Base-by-base conservation (phyloP, 768 basidiomycete genomes). In the Daedaleopsis nitida region DNA sequence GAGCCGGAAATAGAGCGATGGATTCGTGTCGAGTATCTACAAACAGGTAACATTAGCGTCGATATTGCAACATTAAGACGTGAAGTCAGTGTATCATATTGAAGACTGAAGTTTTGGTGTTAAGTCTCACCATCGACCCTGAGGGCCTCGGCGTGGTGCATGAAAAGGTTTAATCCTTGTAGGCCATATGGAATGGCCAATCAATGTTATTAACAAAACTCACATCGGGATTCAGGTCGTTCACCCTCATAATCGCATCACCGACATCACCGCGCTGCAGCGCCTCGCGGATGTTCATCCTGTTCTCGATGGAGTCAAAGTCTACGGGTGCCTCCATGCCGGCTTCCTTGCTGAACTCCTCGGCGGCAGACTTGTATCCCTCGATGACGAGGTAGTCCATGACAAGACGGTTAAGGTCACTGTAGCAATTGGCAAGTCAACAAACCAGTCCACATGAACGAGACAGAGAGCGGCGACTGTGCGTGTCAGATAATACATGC, bases 341-440 rank as follows among this genome's bases (percentile, higher is more conserved):
- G 19, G 96, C 90, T 71, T 99, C 97, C 50, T 86, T 84, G 61
- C 92, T 89, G 70, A 99, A 98, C 74, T 96, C 91, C 69, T 97
- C 90, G 1, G 97, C 97, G 0, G 97, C 94, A 13, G 91, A 87
- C 73, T 95, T 94, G 82, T 95, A 98, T 2, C 97, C 97, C 72
- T 98, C 96, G 56, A 97, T 93, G 63, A 97, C 92, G 64, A 98
- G 89, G 75, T 98, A 98, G 73, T 99, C 94, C 88, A 97, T 95
- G 48, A 99, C 87, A 23, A 98, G 84, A 4, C 89, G 85, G 74
- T 98, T 96, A 59, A 98, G 78, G 75, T 99, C 95, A 76, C 97
- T 99, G 69, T 39, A 54, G 57, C 60, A 60, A 60, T 32, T 44
- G 57, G 38, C 42, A 57, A 59, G 57, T 58, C 50, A 44, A 37